Percentiles rank a stretch among this genome's conserved stretches.
Conservation (phyloP, 345 rosid genomes). For the Clausena lansium region DNA sequence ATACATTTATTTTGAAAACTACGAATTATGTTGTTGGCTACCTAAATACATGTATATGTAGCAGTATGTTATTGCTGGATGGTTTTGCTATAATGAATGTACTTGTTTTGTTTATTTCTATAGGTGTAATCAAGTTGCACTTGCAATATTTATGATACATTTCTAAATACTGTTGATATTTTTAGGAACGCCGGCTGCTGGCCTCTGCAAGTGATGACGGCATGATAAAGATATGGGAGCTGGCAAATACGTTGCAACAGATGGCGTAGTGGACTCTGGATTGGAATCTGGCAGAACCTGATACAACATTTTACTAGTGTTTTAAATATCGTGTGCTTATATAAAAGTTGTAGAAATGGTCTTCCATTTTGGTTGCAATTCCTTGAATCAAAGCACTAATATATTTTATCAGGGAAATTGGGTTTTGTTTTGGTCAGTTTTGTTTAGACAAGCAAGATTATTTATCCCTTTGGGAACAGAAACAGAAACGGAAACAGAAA, state of each 20-base stretch:
- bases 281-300: constrained; percentile 51
- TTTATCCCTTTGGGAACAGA: neutral
- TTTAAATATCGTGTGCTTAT: neutral
- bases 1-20: neutral
- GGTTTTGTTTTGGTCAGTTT: neutral
- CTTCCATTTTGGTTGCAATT: neutral
- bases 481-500: neutral
- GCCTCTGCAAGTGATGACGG: constrained; percentile 92
- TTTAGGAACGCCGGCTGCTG: constrained; percentile 56
- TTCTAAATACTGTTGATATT: neutral
- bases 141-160: neutral
- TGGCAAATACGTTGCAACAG: constrained; percentile 35
- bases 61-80: neutral
- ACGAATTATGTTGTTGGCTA: neutral
- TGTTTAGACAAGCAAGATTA: neutral
- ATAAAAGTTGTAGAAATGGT: constrained; percentile 8
- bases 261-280: constrained; percentile 43
- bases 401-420: neutral
- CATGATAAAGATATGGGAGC: constrained; percentile 72
- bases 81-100: neutral
- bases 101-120: neutral
- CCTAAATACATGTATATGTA: neutral
- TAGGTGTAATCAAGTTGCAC: neutral
- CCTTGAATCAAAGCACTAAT: neutral
- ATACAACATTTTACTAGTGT: constrained; percentile 9